Conservation (phyloP, 1,284 basidiomycete genomes). For the Naganishia albida region DNA sequence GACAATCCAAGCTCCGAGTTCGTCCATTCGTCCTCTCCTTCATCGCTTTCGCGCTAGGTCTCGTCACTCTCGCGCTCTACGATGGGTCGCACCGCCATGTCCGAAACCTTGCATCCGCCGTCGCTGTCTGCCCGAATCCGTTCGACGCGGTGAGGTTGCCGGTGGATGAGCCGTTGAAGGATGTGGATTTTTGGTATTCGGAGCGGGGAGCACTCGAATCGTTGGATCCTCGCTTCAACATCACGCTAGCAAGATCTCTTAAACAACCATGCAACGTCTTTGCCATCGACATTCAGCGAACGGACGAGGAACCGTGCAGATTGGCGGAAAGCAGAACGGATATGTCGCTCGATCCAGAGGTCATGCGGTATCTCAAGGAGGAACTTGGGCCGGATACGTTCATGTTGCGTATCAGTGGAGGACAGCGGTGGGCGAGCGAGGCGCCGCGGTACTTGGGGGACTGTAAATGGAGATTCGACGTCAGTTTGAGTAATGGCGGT, state of each 20-base stretch:
- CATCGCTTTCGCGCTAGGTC: not conserved
- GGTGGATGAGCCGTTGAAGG: slow-evolving; percentile 1
- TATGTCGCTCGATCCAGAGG: slow-evolving; percentile 13
- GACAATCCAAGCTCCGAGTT: not conserved
- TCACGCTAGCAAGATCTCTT: not conserved
- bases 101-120: not conserved
- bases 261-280: slow-evolving; percentile 9
- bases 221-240: not conserved
- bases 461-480: slow-evolving; percentile 27
- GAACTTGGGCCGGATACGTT: slow-evolving; percentile 25
- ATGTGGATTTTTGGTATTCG: slow-evolving; percentile 7
- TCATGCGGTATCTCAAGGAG: slow-evolving; percentile 12
- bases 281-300: slow-evolving; percentile 12
- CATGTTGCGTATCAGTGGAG: slow-evolving; percentile 22
- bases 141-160: not conserved
- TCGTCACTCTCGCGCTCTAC: not conserved
- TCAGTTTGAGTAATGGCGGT: slow-evolving; percentile 26
- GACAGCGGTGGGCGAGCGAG: slow-evolving; percentile 24
- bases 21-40: not conserved
- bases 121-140: slow-evolving; percentile 10
- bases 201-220: not conserved
- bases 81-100: not conserved
- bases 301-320: slow-evolving; percentile 1
- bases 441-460: slow-evolving; percentile 5
- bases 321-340: slow-evolving; percentile 17